Evolutionary conservation across 331 rosid genomes (phyloP).

Genomic region (Stylosanthes scabra): DNA sequence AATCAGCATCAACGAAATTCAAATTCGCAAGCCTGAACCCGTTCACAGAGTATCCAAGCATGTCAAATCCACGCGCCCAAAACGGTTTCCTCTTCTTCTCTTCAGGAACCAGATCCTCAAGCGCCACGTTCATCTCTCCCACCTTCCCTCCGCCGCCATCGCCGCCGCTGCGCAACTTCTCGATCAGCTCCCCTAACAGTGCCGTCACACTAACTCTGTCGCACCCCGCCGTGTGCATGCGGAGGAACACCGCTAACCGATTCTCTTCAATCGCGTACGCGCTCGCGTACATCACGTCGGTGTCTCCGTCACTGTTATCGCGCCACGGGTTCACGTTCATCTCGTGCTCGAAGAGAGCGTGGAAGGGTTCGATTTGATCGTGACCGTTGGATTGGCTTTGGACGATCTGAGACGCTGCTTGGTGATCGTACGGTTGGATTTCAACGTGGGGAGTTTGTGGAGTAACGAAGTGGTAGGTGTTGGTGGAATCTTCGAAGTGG

Average conservation of each 20-base stretch:
- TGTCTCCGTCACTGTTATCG: conserved; percentile 30
- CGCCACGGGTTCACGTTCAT: conserved; percentile 69
- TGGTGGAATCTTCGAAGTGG: conserved; percentile 49
- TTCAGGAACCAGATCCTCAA: conserved; percentile 79
- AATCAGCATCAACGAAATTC: conserved; percentile 54
- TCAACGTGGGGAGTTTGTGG: conserved; percentile 52
- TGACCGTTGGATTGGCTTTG: conserved; percentile 19
- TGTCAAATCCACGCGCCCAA: conserved; percentile 95
- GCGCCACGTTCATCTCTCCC: conserved; percentile 47
- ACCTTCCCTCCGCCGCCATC: neutral
- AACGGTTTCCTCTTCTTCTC: conserved; percentile 69
- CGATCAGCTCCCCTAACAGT: conserved; percentile 55
- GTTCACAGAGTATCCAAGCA: conserved; percentile 89
- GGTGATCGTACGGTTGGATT: conserved; percentile 65
- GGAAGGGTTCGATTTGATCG: conserved; percentile 52
- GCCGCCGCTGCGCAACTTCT: conserved; percentile 17
- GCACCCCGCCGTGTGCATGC: conserved; percentile 81
- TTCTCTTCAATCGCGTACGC: conserved; percentile 45
- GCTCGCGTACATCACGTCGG: conserved; percentile 57
- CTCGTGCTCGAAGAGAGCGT: conserved; percentile 70
- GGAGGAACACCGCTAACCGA: conserved; percentile 60
- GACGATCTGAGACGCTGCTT: conserved; percentile 59
- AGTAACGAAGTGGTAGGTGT: conserved; percentile 54
- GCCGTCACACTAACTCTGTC: conserved; percentile 75
- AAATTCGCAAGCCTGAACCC: conserved; percentile 64